Conservation (phyloP, 306 rosid genomes). For the Lathyrus oleraceus region DNA sequence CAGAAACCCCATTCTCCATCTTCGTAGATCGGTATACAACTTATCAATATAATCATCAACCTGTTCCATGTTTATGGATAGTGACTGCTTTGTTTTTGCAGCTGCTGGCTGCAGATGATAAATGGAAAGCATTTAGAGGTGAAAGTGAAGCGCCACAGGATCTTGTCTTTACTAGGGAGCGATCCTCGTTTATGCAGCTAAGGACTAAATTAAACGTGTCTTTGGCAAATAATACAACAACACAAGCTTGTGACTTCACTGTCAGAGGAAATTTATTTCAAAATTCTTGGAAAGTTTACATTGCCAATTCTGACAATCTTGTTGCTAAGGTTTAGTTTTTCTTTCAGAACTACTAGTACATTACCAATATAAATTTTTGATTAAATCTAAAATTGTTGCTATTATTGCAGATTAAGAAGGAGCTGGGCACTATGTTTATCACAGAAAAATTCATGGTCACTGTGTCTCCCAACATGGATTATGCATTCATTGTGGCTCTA, state of each 20-base stretch:
- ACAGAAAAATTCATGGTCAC: conserved; percentile 43
- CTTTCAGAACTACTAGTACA: too few relatives aligned
- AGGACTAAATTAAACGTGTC: conserved; percentile 45
- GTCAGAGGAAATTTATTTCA: conserved; percentile 40
- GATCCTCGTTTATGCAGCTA: conserved; percentile 42
- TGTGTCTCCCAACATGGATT: conserved; percentile 44
- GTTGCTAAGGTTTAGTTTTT: conserved; percentile 43
- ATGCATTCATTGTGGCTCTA: conserved; percentile 50
- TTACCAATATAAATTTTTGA: not conserved
- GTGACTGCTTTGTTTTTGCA: conserved; percentile 8
- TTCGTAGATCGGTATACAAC: conserved; percentile 38
- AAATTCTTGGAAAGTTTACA: conserved; percentile 46
- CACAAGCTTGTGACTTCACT: conserved; percentile 47
- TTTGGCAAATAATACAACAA: conserved; percentile 40
- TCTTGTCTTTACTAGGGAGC: conserved; percentile 37
- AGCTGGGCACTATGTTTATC: conserved; percentile 29
- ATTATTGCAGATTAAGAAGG: conserved; percentile 44
- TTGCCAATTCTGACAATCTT: conserved; percentile 45
- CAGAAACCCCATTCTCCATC: conserved; percentile 40
- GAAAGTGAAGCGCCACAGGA: conserved; percentile 40
- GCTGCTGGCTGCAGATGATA: conserved; percentile 29
- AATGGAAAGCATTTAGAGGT: conserved; percentile 57
- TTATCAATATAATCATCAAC: not conserved
- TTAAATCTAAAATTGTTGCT: not conserved
- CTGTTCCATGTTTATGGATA: too few relatives aligned